Base-by-base conservation (phyloP, 345 rosid species). In the Eucalyptus regnans region DNA sequence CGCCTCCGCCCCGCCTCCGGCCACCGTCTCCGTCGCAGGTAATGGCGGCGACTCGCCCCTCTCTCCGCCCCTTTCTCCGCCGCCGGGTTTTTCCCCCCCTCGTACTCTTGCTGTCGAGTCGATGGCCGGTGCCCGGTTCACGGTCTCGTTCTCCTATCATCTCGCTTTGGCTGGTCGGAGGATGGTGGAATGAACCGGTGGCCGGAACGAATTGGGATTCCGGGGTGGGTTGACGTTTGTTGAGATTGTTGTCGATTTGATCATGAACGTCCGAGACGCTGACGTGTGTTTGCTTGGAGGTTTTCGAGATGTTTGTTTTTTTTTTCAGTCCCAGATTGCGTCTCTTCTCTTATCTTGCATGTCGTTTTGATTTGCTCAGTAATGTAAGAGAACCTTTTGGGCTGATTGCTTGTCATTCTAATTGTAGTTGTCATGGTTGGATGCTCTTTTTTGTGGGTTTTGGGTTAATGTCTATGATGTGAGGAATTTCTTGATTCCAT, bases 141-240 rank as follows among this genome's bases (percentile, higher is more conserved):
- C 1, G 29, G 62, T 56, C 6, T 56, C 62, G 62, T 56, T 56
- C 1, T 56, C 11, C 62, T 29, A 0, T 56, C 27, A 0, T 56
- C 62, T 56, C 0, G 62, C 62, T 56, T 56, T 56, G 62, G 62
- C 62, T 9, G 62, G 29, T 56, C 25, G 58, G 62, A 2, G 62
- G 9, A 3, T 56, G 62, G 62, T 0, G 62, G 12, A 23, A 1
- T 9, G 62, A 56, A 23, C 62, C 27, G 62, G 62, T 23, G 62
- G 62, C 62, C 12, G 62, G 62, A 4, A 9, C 3, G 62, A 22
- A 56, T 56, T 56, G 4, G 27, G 62, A 56, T 56, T 56, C 62
- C 12, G 62, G 62, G 23, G 23, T 23, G 62, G 62, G 12, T 9
- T 56, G 62, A 22, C 4, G 3, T 9, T 5, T 56, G 62, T 62